Evolutionary conservation across 2,329 filamentous ascomycete genomes (phyloP), one percentile per base, ranked within the genome.

Genomic region (Clonostachys solani): DNA sequence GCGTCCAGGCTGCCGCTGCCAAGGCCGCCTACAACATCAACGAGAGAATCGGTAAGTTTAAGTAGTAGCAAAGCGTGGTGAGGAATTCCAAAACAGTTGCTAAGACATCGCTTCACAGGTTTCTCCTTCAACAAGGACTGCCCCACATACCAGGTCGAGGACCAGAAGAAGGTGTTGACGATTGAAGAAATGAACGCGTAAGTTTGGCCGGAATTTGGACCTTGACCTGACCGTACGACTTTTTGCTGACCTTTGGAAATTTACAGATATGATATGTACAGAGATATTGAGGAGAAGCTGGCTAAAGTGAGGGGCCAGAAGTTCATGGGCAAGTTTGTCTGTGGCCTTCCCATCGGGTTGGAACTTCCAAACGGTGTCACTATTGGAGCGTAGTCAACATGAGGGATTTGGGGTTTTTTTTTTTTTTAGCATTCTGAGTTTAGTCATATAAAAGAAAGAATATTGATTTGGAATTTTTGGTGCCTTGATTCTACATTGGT

Each of bases 151-250:
- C 81, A 80, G 56, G 83, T 86, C 0, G 74, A 79, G 51, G 76
- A 85, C 45, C 74, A 81, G 54, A 76, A 69, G 52, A 73, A 78
- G 42, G 83, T 83, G 51, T 57, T 87, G 33, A 86, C 83, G 0
- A 85, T 87, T 44, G 81, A 85, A 52, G 83, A 87, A 60, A 86
- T 87, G 81, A 86, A 87, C 50, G 69, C 71, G 69, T 80, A 66
- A 67, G 75, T 71, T 2, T 2, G 3, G 1, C 3, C 23, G 1
- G 40, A 8, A n/a, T 9, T 1, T 1, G 10, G 6, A 34, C n/a
- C n/a, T 18, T 29, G 5, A 7, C 2, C 1, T 3, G 8, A 4
- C 0, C 19, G 8, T 29, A 9, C 23, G 23, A 10, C 23, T 29
- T 29, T 8, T 29, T 29, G 13, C 16, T 29, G 34, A n/a, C 36